Percentiles rank a stretch among this genome's conserved stretches.
These are phyloP conservation scores for Nannizziopsis barbatae DNA, from an alignment of 2,329 filamentous ascomycete genomes.

Conservation along the genomic window DNA sequence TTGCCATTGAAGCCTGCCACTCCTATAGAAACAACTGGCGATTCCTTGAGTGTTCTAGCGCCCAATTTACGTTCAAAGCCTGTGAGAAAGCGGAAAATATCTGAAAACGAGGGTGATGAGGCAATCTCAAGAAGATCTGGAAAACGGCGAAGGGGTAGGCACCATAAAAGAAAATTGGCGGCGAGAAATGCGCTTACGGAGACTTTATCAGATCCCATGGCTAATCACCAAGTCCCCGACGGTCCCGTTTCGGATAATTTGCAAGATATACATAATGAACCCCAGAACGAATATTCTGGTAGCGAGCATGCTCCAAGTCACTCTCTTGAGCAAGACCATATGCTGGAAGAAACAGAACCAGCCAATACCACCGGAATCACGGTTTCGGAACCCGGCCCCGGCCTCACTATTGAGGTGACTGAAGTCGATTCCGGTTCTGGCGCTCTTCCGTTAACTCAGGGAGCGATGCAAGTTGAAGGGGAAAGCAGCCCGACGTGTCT, in stretches of 20 bases:
- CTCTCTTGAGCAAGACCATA: no score
- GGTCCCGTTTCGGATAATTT: background rate
- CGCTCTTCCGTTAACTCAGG: no score
- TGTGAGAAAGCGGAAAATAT: slow-evolving; percentile 2
- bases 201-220: background rate
- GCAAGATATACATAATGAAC: background rate
- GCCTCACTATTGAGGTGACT: background rate
- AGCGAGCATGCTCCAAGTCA: no score
- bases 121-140: background rate
- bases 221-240: background rate
- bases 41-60: no score
- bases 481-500: no score
- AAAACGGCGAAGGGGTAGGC: slow-evolving; percentile 11
- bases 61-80: background rate
- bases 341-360: no score
- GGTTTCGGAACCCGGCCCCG: background rate
- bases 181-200: background rate
- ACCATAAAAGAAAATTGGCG: slow-evolving; percentile 13
- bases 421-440: no score
- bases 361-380: background rate
- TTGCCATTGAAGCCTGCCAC: no score
- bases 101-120: background rate
- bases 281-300: no score
- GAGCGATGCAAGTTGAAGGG: no score
- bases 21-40: no score